phyloP scores from a whole-genome alignment of 495 filamentous ascomycete species.

The Penicillium odoratum region DNA sequence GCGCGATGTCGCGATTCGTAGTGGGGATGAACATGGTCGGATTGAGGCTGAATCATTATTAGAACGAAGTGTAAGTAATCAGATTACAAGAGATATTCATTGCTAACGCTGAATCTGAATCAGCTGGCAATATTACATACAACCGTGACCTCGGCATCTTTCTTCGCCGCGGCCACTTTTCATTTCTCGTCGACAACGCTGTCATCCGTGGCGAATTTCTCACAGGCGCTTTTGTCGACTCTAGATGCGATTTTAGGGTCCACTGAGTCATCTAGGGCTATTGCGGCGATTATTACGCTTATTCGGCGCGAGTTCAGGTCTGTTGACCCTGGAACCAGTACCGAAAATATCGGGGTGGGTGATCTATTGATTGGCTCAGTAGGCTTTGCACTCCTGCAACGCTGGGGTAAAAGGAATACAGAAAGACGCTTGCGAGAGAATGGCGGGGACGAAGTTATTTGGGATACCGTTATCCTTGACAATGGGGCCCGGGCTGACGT shows the following conservation, averaged over 20 bases:
- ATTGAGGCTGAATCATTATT: conserved; percentile 63
- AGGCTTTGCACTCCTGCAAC: conserved; percentile 71
- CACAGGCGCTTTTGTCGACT: conserved; percentile 63
- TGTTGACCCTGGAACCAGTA: conserved; percentile 54
- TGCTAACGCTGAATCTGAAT: conserved; percentile 8
- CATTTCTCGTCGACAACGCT: conserved; percentile 65
- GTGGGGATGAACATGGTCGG: conserved; percentile 54
- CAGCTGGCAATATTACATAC: conserved; percentile 61
- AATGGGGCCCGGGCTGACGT: conserved; percentile 63
- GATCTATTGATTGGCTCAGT: conserved; percentile 68
- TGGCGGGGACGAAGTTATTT: conserved; percentile 62
- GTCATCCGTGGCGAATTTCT: conserved; percentile 59
- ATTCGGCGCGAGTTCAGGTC: conserved; percentile 71
- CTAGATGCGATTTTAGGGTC: conserved; percentile 75
- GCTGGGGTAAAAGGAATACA: conserved; percentile 61
- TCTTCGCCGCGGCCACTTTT: conserved; percentile 70
- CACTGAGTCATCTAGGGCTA: conserved; percentile 78
- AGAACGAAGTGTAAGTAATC: conserved; percentile 53
- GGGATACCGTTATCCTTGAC: conserved; percentile 77
- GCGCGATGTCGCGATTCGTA: conserved; percentile 59
- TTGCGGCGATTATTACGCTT: conserved; percentile 73
- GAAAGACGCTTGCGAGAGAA: conserved; percentile 54
- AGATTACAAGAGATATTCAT: neutral
- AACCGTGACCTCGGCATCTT: conserved; percentile 63
- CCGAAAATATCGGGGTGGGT: conserved; percentile 62